These are phyloP conservation scores for Lepidium didymum DNA, from an alignment of 345 rosid genomes.

Conservation along the genomic window DNA sequence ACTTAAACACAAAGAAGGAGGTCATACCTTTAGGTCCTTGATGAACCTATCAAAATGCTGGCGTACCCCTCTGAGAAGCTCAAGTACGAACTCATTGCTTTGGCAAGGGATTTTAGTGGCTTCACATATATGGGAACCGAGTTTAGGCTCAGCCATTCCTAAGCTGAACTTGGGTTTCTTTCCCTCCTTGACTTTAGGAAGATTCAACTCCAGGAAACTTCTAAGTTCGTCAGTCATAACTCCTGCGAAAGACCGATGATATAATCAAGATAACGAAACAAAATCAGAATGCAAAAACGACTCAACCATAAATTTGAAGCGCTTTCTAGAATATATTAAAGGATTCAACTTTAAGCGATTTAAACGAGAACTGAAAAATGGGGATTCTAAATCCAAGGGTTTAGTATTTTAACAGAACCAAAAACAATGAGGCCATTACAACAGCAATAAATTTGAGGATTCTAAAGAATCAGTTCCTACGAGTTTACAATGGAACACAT, in stretches of 20 bases:
- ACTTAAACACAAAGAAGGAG: background rate
- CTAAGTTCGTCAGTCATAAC: slow-evolving; percentile 90
- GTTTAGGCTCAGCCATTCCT: slow-evolving; percentile 86
- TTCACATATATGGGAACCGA: slow-evolving; percentile 81
- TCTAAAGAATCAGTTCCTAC: background rate
- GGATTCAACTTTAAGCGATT: no score
- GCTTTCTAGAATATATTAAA: background rate
- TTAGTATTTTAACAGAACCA: background rate
- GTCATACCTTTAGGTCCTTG: slow-evolving; percentile 81
- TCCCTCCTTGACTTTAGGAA: slow-evolving; percentile 86
- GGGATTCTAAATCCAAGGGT: background rate
- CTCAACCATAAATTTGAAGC: background rate
- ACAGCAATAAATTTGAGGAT: background rate
- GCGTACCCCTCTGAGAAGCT: slow-evolving; percentile 87
- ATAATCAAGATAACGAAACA: background rate
- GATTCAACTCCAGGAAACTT: slow-evolving; percentile 81
- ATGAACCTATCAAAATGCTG: slow-evolving; percentile 79
- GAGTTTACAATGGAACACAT: background rate
- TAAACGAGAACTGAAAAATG: no score
- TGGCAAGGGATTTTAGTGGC: slow-evolving; percentile 84
- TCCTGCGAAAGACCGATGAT: slow-evolving; percentile 17
- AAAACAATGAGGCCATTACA: background rate
- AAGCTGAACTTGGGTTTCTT: slow-evolving; percentile 85
- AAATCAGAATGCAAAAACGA: background rate
- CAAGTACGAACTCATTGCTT: slow-evolving; percentile 80